Evolutionary conservation across 2,329 filamentous ascomycete genomes (phyloP), one percentile per base, ranked within the genome.

Genomic region (Alternaria tenuissima): DNA sequence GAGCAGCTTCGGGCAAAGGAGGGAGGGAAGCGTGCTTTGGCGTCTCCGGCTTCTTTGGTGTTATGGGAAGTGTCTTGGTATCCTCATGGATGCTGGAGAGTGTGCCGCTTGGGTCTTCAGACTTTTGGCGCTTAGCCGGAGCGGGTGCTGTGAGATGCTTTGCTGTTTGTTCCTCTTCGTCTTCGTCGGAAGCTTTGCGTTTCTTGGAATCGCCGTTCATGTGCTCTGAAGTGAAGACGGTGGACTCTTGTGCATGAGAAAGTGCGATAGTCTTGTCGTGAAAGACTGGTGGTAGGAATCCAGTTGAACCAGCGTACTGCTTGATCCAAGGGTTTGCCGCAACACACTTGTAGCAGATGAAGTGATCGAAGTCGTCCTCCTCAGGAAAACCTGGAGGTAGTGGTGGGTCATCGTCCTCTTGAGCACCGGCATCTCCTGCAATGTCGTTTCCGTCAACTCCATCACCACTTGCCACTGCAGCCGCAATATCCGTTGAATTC

Each of bases 331-430:
- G 92, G 69, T 93, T 88, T 1, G 93, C 88, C 41, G 94, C 89
- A 14, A 96, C 86, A 70, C 95, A 99, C 75, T 96, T 96, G 82
- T 95, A 97, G 82, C 95, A 99, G 38, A 99, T 86, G 72, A 98
- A 91, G 28, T 90, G 88, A 54, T 96, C 93, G 66, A 99, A 99
- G 30, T 91, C 88, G 28, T 97, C 93, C 70, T 98, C 94, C 0
- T 86, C 84, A 0, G 95, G 95, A 68, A 99, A 99, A 1, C 93
- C 93, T 0, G 91, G 88, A 0, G 94, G 94, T 56, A 92, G 82
- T 1, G 92, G 91, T 0, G 86, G 79, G 28, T 87, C 86, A 2
- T 85, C 84, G 3, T 80, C 80, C 7, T 81, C 79, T 7, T 72
- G 82, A 4, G 89, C 87, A 5, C 87, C 87, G 0, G 87, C 85